Base-by-base conservation (phyloP, 2,329 filamentous ascomycete genomes). In the Rasamsonia emersonii region DNA sequence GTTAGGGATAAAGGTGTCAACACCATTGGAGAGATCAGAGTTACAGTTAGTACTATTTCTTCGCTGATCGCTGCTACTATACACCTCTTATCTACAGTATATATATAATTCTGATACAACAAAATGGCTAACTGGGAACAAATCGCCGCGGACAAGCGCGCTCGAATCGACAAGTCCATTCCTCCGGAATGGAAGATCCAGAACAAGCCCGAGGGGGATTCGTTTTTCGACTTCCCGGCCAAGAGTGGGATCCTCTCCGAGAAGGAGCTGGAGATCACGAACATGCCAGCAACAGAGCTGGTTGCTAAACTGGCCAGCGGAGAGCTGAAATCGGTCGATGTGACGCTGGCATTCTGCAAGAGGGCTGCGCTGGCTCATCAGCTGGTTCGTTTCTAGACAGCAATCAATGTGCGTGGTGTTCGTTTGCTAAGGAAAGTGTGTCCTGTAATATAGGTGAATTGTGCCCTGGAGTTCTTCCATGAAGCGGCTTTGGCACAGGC, bases 331-430 rank as follows among this genome's bases (percentile, higher is more conserved):
- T 31, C 44, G 3, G 39, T 45, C 2, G 44, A 41, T 9, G 44
- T 46, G 16, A 44, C 44, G 6, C 13, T 41, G n/a, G 71, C 71
- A 0, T 76, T 67, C 40, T 66, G 63, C 46, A 68, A 68, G 39
- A 39, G 45, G 23, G 43, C 53, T 7, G 49, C 47, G 4, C 40
- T 51, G 5, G 42, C 47, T n/a, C 50, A 54, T 24, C 49, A 54
- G 27, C 24, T 35, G 18, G 37, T 36, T 20, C 18, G 21, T 30
- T 11, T 30, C 19, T 18, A 14, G 18, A 13, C 13, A 23, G 18
- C 13, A 9, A 18, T 16, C 19, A 30, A n/a, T n/a, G n/a, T n/a
- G n/a, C n/a, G n/a, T n/a, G n/a, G n/a, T 11, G 11, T 18, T 9
- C 2, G 18, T 4, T 18, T 19, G 9, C 10, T 13, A 10, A 4